Base-by-base conservation (phyloP, 2,329 filamentous ascomycete genomes). In the Fusarium coffeatum region DNA sequence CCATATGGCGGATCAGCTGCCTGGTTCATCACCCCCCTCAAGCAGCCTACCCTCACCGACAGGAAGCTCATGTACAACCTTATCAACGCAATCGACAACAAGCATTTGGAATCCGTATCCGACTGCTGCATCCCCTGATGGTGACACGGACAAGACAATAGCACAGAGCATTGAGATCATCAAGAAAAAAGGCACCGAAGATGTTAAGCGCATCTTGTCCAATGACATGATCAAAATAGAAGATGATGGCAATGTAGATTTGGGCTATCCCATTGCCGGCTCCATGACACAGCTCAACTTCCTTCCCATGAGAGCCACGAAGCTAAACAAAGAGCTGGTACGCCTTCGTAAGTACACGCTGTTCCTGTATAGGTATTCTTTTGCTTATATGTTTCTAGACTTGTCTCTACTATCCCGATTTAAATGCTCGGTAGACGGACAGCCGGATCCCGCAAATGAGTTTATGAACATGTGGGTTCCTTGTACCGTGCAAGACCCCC, bases 401-500 rank as follows among this genome's bases (percentile, higher is more conserved):
- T 73, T 85, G 32, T 83, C 83, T 55, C 76, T 87, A 10, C 76
- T 87, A 13, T 83, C 81, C 18, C 84, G 83, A 27, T 87, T 86
- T 78, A 85, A 84, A 55, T 81, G 82, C 5, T 85, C 82, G 8
- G 75, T 87, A 4, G 84, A 86, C 59, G 84, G 84, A 6, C 82
- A 82, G 25, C 82, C 83, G 0, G 80, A 83, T 34, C 77, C 80
- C 4, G 74, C 79, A 32, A 84, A 82, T 53, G 79, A 78, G 12
- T 85, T 84, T 71, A 83, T 83, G 78, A 84, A 81, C 69, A 77
- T 82, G 46, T 86, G 83, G 76, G 78, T 85, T 9, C 83, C 84
- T 1, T 82, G 79, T 66, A 84, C 80, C 47, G 76, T 86, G 13
- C 82, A 86, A 56, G 83, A 84, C n/a, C 83, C 83, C 7, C 77